phyloP scores from a whole-genome alignment of 208 protist genomes.

The Trypanosoma vivax region DNA sequence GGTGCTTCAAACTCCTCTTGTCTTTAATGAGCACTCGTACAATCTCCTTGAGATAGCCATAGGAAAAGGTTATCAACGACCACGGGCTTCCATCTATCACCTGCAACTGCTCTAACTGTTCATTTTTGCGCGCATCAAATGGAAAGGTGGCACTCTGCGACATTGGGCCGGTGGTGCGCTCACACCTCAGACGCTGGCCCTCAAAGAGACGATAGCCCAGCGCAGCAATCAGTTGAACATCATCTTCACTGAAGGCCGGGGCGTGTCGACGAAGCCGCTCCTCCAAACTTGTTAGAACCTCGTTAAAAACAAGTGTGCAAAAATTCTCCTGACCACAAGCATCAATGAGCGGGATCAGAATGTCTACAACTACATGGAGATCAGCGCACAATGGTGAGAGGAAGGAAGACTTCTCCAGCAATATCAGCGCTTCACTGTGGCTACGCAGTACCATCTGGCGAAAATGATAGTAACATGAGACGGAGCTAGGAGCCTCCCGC shows the following conservation, averaged over 20 bases:
- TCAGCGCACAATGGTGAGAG: constrained; percentile 28
- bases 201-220: constrained; percentile 66
- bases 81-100: constrained; percentile 84
- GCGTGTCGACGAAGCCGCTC: constrained; percentile 48
- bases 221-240: constrained; percentile 51
- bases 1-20: constrained; percentile 43
- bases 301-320: constrained; percentile 49
- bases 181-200: constrained; percentile 9
- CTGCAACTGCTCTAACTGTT: constrained; percentile 77
- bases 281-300: constrained; percentile 59
- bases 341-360: constrained; percentile 63
- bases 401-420: constrained; percentile 53
- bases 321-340: constrained; percentile 60
- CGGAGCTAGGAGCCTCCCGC: constrained; percentile 40
- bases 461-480: constrained; percentile 49
- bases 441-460: constrained; percentile 45
- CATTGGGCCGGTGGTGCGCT: neutral
- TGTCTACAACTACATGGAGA: constrained; percentile 34
- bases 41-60: constrained; percentile 75
- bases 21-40: constrained; percentile 52
- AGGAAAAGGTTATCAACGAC: constrained; percentile 68
- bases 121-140: constrained; percentile 47
- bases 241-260: constrained; percentile 40
- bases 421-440: constrained; percentile 35
- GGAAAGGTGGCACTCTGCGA: neutral